Base-by-base conservation (phyloP, 768 basidiomycete species). In the Russula vinacea region DNA sequence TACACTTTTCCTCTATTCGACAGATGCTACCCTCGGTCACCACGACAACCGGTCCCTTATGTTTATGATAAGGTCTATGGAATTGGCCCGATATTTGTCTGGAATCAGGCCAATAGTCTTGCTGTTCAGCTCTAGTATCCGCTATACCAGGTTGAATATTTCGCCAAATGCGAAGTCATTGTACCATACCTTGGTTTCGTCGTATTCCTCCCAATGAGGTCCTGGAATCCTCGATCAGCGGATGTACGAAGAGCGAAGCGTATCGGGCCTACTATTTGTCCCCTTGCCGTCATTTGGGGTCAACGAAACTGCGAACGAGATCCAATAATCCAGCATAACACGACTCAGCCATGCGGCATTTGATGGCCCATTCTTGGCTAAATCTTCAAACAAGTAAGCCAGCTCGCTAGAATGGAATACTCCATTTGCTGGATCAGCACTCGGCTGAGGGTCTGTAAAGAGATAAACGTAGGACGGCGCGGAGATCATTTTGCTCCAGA, bases 281-380 rank as follows among this genome's bases (percentile, higher is more conserved):
- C 79, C 80, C 17, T 68, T 72, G 4, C 77, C 76, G 57, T 81
- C 79, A 57, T 80, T 80, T n/a, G 80, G 79, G 35, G 76, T 73
- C 29, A 80, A 69, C 29, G 76, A 77, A 2, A 75, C 77, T 1
- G 77, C 77, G 58, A 81, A 81, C 0, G 80, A 80, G 22, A 81
- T 69, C 80, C 79, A 80, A 51, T 79, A 80, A 35, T 80, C 77
- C 19, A 74, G 74, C 79, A 80, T 79, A 17, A 67, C 13, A 5
- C 56, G 68, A 50, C 78, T 78, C 1, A 80, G 47, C 39, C 14
- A 40, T 17, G 64, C 5, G 29, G 29, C 66, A 1, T 58, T 59
- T 24, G 40, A 45, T 24, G 50, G 22, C 35, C 29, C 61, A 52
- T 26, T 33, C 33, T 24, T 19, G n/a, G 29, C 39, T n/a, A n/a